These are phyloP conservation scores for Phyllosticta citrichinensis DNA, from an alignment of 2,329 filamentous ascomycete species.

Conservation along the genomic window DNA sequence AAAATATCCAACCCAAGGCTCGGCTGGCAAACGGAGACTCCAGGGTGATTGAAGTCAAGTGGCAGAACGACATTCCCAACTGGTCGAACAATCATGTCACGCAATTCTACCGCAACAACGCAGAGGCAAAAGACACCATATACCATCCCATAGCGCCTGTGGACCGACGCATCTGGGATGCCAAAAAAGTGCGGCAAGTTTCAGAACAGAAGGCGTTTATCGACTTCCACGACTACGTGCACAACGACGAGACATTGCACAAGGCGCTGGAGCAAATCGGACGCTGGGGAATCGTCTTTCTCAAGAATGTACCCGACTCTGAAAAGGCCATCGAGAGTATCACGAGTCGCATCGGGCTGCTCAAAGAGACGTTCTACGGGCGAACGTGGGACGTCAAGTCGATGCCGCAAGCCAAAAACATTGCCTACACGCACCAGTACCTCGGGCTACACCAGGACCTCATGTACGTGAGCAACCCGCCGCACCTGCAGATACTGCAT, in stretches of 20 bases:
- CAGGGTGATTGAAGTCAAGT: slow-evolving; percentile 45
- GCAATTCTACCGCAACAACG: not conserved
- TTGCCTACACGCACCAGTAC: slow-evolving; percentile 72
- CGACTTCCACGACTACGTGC: slow-evolving; percentile 63
- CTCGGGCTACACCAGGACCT: slow-evolving; percentile 91
- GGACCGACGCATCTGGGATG: slow-evolving; percentile 18
- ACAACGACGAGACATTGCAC: slow-evolving; percentile 46
- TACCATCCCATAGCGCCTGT: slow-evolving; percentile 16
- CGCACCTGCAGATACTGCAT: slow-evolving; percentile 78
- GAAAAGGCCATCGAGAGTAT: slow-evolving; percentile 58
- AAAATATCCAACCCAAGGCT: slow-evolving; percentile 26
- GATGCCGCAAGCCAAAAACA: slow-evolving; percentile 75
- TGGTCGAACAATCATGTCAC: slow-evolving; percentile 34
- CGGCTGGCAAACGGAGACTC: slow-evolving; percentile 30
- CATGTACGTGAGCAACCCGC: slow-evolving; percentile 59
- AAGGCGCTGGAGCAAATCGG: slow-evolving; percentile 53
- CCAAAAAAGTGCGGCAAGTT: slow-evolving; percentile 30
- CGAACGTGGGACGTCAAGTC: slow-evolving; percentile 81
- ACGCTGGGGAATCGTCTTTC: slow-evolving; percentile 62
- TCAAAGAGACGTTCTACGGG: slow-evolving; percentile 87
- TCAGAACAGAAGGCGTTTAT: slow-evolving; percentile 46
- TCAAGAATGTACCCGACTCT: slow-evolving; percentile 62
- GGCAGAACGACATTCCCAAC: slow-evolving; percentile 46
- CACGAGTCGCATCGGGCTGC: slow-evolving; percentile 60
- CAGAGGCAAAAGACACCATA: slow-evolving; percentile 11